Conservation (phyloP, 345 rosid species). For the Theobroma cacao region DNA sequence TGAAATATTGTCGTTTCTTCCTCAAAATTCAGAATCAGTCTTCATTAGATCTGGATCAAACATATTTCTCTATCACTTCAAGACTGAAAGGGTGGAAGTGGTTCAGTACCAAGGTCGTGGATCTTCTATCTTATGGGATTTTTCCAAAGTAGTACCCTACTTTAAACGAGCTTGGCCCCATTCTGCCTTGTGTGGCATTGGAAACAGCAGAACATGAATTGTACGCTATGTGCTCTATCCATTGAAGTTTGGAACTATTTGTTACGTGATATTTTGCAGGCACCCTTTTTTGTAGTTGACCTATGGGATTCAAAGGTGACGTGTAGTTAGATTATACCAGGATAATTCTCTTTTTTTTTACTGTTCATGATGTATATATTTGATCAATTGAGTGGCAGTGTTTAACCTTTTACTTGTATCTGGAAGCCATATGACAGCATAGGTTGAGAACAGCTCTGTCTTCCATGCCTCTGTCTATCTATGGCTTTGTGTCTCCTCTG, state of each 20-base stretch:
- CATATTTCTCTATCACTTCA: conserved; percentile 30
- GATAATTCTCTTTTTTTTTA: background rate
- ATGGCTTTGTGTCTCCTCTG: background rate
- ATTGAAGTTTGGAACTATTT: background rate
- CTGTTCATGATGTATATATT: background rate
- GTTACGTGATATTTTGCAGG: background rate
- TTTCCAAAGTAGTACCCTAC: conserved; percentile 52
- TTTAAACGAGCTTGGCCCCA: conserved; percentile 52
- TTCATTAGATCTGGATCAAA: conserved; percentile 46
- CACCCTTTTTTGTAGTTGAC: background rate
- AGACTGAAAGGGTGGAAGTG: conserved; percentile 26
- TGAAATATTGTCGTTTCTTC: conserved; percentile 43
- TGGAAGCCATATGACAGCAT: background rate
- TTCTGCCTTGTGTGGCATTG: conserved; percentile 20
- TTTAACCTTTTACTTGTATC: background rate
- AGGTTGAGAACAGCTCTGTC: background rate
- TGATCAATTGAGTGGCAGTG: background rate
- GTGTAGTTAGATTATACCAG: background rate
- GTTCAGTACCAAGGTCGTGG: conserved; percentile 50
- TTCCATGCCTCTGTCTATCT: background rate
- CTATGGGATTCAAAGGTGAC: background rate
- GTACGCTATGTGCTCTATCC: background rate
- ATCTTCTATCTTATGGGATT: conserved; percentile 48
- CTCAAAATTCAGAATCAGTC: conserved; percentile 37
- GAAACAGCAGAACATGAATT: background rate